Evolutionary conservation across 2,329 filamentous ascomycete genomes (phyloP), one percentile per base, ranked within the genome.

Genomic region (Calycina herbarum): DNA sequence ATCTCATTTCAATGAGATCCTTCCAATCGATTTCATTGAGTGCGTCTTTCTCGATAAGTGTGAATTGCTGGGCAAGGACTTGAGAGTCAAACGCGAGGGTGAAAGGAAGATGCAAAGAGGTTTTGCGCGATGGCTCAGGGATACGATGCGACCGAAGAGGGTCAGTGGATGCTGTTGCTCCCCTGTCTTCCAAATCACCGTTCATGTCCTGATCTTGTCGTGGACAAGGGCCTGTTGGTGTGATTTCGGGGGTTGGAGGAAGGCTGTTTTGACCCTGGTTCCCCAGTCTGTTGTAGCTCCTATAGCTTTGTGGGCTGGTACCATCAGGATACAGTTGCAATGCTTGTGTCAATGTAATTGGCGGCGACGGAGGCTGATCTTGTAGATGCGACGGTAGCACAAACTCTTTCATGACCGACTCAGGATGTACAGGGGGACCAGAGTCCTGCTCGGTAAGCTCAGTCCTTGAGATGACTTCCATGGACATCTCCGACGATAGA

Each of bases 11-110:
- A 63, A 94, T 91, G 13, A 95, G 82, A 71, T 95, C 92, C 75
- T 91, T 93, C 92, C 92, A 95, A 78, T 94, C 91, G 68, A 95
- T 91, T 76, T 94, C 92, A 71, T 93, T 91, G 27, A 95, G 81
- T 0, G 91, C 92, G 74, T 94, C 92, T 76, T 94, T 94, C 74
- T 95, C 92, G 58, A 95, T 92, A 40, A 95, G 83, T 0, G 91
- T 94, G 71, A 95, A 92, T 72, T 95, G 92, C 76, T 94, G 89
- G 2, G 92, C 92, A 31, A 95, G 82, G 2, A 89, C 81, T 70
- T 92, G 88, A 5, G 92, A 93, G 72, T 93, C 90, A 71, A 93
- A 94, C 0, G 90, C 90, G 29, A 95, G 81, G 64, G 93, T 89
- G 76, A 95, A 95, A 0, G 92, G 92, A 42, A 94, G 78, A 76